Base-by-base conservation (phyloP, 805 yeast genomes). In the Kodamaea hsintzibuensis region DNA sequence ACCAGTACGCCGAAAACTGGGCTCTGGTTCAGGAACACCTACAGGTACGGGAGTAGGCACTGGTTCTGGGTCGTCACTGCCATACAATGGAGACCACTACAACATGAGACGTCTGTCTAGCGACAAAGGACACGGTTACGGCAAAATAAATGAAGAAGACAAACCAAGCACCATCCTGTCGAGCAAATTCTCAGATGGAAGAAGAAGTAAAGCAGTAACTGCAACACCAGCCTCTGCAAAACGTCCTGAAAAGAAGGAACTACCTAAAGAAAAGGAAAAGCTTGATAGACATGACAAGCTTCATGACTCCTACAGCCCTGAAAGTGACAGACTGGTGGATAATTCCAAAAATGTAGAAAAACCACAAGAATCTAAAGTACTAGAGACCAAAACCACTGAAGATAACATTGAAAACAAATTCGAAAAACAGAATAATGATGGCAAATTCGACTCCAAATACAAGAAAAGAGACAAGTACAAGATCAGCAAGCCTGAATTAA, bases 151-250 rank as follows among this genome's bases (percentile, higher is more conserved):
- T 2, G 55, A 48, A 7, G 44, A 40, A 19, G 44, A 40, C 6
- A 48, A 50, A 13, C 10, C 48, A 6, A 22, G 45, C 18, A 54
- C 57, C 12, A 40, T 51, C 7, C 38, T 43, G 14, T 33, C 45
- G 9, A 56, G 50, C 33, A 56, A 53, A 46, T 56, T 54, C 39
- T 52, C 52, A 30, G 57, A 54, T 22, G 57, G 52, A 5, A 49
- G 57, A 39, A 47, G 59, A 8, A 50, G 49, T 25, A 56, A 54
- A 25, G 51, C 55, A 3, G 38, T 52, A 2, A 14, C 44, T 9
- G 47, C 22, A 6, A 6, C 6, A 33, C 51, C 16, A 22, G 25
- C 9, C 3, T 30, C 35, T 10, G 13, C 10, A 5, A 30, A 30
- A 30, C 35, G 35, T 30, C 35, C 35, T 39, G 19, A 39, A 16